These are phyloP conservation scores for Crithidia brevicula DNA, from an alignment of 208 protist genomes.

Conservation along the genomic window DNA sequence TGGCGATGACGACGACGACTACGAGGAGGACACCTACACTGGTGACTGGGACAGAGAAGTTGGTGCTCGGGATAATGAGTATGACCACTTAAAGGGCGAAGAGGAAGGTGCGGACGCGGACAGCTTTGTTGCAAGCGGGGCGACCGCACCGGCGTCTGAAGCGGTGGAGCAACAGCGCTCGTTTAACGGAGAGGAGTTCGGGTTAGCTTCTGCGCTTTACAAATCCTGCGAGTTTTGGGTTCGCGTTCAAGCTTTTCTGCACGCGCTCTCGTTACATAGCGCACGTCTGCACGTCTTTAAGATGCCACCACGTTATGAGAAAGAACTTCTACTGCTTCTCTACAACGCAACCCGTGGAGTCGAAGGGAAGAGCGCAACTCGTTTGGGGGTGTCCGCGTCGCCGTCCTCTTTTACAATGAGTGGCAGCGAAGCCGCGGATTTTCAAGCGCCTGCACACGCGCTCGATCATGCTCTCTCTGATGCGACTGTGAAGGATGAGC, in stretches of 20 bases:
- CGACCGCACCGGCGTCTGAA: not conserved
- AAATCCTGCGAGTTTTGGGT: slow-evolving; percentile 72
- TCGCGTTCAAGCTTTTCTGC: slow-evolving; percentile 66
- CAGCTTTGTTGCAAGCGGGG: not conserved
- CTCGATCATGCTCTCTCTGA: not conserved
- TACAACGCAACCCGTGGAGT: slow-evolving; percentile 39
- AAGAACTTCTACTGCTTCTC: slow-evolving; percentile 69
- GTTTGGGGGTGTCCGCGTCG: too few relatives aligned
- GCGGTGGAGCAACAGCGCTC: too few relatives aligned
- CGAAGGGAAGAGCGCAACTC: too few relatives aligned
- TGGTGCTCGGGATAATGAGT: slow-evolving; percentile 4
- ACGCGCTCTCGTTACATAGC: slow-evolving; percentile 63
- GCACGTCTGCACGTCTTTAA: slow-evolving; percentile 60
- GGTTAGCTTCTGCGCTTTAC: slow-evolving; percentile 46
- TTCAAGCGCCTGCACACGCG: not conserved
- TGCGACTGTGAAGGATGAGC: slow-evolving; percentile 4
- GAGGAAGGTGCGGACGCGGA: slow-evolving; percentile 2
- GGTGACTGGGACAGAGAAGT: slow-evolving; percentile 8
- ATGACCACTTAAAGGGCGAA: slow-evolving; percentile 9
- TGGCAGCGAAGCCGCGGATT: not conserved
- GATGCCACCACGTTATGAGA: slow-evolving; percentile 75
- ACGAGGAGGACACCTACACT: slow-evolving; percentile 28
- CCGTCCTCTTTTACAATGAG: too few relatives aligned
- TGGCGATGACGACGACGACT: slow-evolving; percentile 34
- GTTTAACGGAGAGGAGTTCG: slow-evolving; percentile 30